phyloP scores from a whole-genome alignment of 2,329 filamentous ascomycete species.

The Verticillium tricorpus region DNA sequence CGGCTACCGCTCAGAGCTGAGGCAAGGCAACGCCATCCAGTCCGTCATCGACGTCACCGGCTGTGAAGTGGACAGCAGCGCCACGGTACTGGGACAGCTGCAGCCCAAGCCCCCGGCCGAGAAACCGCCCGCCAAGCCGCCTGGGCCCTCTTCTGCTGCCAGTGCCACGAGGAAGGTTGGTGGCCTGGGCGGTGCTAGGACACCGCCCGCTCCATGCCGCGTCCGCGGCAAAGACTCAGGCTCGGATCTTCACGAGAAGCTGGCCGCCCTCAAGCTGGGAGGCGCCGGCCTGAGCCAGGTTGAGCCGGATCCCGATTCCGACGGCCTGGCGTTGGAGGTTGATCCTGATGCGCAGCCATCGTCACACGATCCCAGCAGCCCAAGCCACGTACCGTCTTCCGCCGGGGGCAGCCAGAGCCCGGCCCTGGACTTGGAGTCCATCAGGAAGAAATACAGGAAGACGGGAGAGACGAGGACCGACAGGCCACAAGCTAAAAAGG shows the following conservation, averaged over 20 bases:
- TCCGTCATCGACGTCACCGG: slow-evolving; percentile 72
- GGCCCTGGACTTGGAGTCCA: neutral
- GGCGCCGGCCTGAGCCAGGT: neutral
- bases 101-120: slow-evolving; percentile 3
- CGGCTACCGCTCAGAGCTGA: slow-evolving; percentile 66
- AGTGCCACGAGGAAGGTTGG: slow-evolving; percentile 6
- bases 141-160: neutral
- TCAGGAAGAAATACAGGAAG: neutral
- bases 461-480: neutral
- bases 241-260: slow-evolving; percentile 3
- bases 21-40: slow-evolving; percentile 67
- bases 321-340: slow-evolving; percentile 6
- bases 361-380: neutral
- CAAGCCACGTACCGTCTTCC: slow-evolving; percentile 2
- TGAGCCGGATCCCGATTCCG: neutral
- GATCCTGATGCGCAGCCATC: slow-evolving; percentile 8
- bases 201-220: slow-evolving; percentile 11
- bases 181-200: neutral
- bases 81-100: slow-evolving; percentile 11
- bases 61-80: slow-evolving; percentile 54
- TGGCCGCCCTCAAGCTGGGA: slow-evolving; percentile 9
- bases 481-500: neutral
- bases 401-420: neutral
- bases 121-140: neutral
- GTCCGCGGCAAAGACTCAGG: neutral